Evolutionary conservation across 2,329 filamentous ascomycete genomes (phyloP).

Genomic region (Ophiostoma australiae): DNA sequence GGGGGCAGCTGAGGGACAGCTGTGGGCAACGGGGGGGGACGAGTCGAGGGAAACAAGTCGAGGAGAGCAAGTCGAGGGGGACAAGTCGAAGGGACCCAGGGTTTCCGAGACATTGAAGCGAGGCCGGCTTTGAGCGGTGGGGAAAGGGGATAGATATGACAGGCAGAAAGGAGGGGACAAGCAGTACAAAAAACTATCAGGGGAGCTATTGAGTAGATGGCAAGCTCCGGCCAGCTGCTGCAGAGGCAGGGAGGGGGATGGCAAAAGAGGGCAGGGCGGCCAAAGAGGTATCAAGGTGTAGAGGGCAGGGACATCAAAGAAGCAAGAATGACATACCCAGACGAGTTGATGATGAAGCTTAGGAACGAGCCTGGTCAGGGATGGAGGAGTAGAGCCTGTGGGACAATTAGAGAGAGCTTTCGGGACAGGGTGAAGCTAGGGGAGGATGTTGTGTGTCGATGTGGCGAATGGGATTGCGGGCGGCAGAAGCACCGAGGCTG

Average conservation of each 20-base stretch:
- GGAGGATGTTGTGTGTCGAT: neutral
- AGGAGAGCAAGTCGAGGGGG: neutral
- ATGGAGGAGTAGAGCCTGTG: neutral
- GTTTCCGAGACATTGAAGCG: neutral
- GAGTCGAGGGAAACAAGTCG: too few species aligned
- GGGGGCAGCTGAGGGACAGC: neutral
- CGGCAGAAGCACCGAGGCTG: neutral
- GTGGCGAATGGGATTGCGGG: neutral
- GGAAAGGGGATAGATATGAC: conserved; percentile 14
- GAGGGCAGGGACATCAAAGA: neutral
- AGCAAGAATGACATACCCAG: neutral
- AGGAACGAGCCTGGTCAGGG: neutral
- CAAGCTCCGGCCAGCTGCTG: neutral
- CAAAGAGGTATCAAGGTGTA: neutral
- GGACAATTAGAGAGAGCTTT: neutral
- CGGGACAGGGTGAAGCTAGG: neutral
- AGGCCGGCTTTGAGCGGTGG: conserved; percentile 7
- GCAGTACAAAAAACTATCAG: neutral
- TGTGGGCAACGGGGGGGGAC: neutral
- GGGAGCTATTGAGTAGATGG: neutral
- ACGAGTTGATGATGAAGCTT: neutral
- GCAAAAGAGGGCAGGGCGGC: neutral
- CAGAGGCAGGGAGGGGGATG: neutral
- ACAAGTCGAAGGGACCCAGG: neutral
- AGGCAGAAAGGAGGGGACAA: neutral